Conservation (phyloP, 2,329 filamentous ascomycete genomes). For the Cladosporium sp. region DNA sequence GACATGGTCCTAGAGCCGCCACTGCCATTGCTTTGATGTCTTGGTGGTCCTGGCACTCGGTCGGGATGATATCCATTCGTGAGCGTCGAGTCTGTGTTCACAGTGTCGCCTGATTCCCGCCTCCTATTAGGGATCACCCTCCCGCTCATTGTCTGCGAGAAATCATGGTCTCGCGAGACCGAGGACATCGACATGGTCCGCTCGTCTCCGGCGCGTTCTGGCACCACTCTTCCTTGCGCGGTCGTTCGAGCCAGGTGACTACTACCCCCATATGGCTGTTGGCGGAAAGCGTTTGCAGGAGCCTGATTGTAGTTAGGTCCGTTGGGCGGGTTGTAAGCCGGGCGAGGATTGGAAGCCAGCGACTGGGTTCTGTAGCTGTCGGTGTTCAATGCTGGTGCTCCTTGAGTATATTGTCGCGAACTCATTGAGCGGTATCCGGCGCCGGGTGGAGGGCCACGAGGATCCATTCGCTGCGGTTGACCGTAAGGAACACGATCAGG, state of each 20-base stretch:
- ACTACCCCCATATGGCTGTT: slow-evolving; percentile 71
- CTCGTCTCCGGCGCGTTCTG: slow-evolving; percentile 79
- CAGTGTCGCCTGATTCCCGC: slow-evolving; percentile 48
- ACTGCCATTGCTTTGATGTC: slow-evolving; percentile 32
- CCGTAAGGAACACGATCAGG: slow-evolving; percentile 67
- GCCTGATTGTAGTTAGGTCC: slow-evolving; percentile 53
- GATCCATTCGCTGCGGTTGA: slow-evolving; percentile 66
- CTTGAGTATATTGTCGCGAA: slow-evolving; percentile 25
- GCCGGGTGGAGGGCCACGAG: slow-evolving; percentile 47
- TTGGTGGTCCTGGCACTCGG: slow-evolving; percentile 21
- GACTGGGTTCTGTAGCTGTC: slow-evolving; percentile 93
- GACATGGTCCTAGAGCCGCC: slow-evolving; percentile 70
- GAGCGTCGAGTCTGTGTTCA: slow-evolving; percentile 21
- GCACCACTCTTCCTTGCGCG: slow-evolving; percentile 84
- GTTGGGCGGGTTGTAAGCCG: slow-evolving; percentile 63
- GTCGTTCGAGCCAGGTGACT: slow-evolving; percentile 70
- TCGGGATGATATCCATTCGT: slow-evolving; percentile 29
- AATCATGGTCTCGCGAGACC: slow-evolving; percentile 70
- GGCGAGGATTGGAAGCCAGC: slow-evolving; percentile 71
- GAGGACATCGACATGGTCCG: slow-evolving; percentile 95
- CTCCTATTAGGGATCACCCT: slow-evolving; percentile 79
- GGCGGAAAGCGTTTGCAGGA: slow-evolving; percentile 72
- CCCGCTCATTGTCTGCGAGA: slow-evolving; percentile 86
- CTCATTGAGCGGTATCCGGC: slow-evolving; percentile 40
- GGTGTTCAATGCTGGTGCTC: slow-evolving; percentile 63